phyloP scores from a whole-genome alignment of 78 protist species.

The Capsaspora owczarzaki region DNA sequence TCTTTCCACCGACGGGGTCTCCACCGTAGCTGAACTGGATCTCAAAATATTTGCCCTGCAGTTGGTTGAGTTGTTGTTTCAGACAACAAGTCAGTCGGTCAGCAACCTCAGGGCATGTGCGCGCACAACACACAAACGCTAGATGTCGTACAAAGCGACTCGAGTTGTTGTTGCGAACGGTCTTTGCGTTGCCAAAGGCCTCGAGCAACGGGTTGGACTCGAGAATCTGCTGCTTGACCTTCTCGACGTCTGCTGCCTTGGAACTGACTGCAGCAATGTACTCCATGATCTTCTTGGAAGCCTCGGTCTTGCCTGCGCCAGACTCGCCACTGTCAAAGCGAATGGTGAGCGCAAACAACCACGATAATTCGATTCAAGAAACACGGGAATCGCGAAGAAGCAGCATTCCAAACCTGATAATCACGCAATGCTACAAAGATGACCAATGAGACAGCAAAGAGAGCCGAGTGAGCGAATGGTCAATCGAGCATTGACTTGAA shows the following conservation, averaged over 20 bases:
- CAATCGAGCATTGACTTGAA: too few relatives aligned
- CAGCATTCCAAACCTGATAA: too few relatives aligned
- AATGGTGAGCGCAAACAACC: too few relatives aligned
- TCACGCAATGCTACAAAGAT: too few relatives aligned
- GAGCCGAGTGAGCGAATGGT: too few relatives aligned
- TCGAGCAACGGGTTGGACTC: constrained; percentile 60
- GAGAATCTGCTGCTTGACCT: constrained; percentile 58
- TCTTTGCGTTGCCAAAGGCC: constrained; percentile 69
- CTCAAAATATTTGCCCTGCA: constrained; percentile 82
- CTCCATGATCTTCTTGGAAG: constrained; percentile 72
- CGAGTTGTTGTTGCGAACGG: constrained; percentile 86
- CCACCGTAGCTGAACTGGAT: constrained; percentile 82
- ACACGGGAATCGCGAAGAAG: too few relatives aligned
- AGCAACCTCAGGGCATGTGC: too few relatives aligned
- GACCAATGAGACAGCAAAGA: too few relatives aligned
- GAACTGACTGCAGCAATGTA: constrained; percentile 70
- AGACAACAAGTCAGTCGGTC: neutral
- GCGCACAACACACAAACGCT: too few relatives aligned
- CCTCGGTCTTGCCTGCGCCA: constrained; percentile 79
- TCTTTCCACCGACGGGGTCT: constrained; percentile 76
- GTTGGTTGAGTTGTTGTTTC: constrained; percentile 11
- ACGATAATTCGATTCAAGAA: too few relatives aligned
- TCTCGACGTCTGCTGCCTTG: constrained; percentile 41
- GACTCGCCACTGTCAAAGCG: constrained; percentile 62
- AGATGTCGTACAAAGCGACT: constrained; percentile 86